phyloP scores from a whole-genome alignment of 331 rosid species.

The Quercus lobata region DNA sequence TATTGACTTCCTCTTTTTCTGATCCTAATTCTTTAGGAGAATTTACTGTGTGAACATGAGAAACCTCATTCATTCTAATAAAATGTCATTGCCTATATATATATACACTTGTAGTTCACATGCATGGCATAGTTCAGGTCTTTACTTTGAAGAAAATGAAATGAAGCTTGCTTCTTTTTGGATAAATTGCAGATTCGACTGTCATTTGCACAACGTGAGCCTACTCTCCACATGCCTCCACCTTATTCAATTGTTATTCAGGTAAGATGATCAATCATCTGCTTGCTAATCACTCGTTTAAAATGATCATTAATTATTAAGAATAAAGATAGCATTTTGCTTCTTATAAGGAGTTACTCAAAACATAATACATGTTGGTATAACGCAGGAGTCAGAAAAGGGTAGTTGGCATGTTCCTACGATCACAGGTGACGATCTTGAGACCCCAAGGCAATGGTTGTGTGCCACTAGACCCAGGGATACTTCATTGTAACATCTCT shows the following conservation, averaged over 20 bases:
- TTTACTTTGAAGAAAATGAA: too few species aligned
- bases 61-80: too few species aligned
- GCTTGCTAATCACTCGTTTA: slow-evolving; percentile 1
- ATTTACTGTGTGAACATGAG: too few species aligned
- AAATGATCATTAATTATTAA: neutral
- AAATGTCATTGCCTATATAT: too few species aligned
- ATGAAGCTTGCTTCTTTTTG: neutral
- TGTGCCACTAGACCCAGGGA: slow-evolving; percentile 61
- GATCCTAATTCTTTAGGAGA: too few species aligned
- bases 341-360: slow-evolving; percentile 2
- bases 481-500: neutral
- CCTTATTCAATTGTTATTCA: slow-evolving; percentile 79
- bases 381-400: slow-evolving; percentile 66
- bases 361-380: slow-evolving; percentile 2
- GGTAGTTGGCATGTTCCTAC: slow-evolving; percentile 89
- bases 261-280: slow-evolving; percentile 32
- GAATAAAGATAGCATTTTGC: neutral
- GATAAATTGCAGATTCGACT: slow-evolving; percentile 61
- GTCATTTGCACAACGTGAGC: slow-evolving; percentile 37
- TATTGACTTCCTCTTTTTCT: too few species aligned
- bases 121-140: too few species aligned
- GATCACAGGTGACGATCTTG: slow-evolving; percentile 59
- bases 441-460: slow-evolving; percentile 76
- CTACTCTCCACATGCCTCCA: slow-evolving; percentile 65
- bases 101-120: too few species aligned